These are phyloP conservation scores for Tuctoria greenei DNA, from an alignment of 176 grass and related monocot genomes.

Conservation along the genomic window DNA sequence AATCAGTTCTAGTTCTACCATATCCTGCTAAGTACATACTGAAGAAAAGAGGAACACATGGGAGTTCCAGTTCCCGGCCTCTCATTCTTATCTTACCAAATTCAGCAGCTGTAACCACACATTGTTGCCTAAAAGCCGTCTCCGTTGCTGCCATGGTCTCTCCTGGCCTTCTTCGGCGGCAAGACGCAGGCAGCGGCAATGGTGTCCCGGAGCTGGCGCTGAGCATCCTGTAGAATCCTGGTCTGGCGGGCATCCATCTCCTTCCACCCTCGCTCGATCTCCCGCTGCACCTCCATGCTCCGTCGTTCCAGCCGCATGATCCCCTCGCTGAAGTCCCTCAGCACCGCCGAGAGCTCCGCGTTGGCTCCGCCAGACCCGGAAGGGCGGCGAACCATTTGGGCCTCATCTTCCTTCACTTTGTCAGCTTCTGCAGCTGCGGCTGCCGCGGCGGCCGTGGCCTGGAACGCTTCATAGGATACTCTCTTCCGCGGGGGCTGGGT, in stretches of 20 bases:
- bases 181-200: constrained; percentile 30
- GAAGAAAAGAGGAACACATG: constrained; percentile 6
- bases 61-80: background rate
- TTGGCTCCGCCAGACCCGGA: background rate
- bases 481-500: constrained; percentile 52
- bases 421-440: constrained; percentile 12
- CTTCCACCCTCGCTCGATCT: constrained; percentile 76
- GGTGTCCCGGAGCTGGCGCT: constrained; percentile 53
- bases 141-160: constrained; percentile 42
- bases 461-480: constrained; percentile 46
- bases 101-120: constrained; percentile 4
- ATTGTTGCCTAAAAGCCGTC: constrained; percentile 25
- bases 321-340: constrained; percentile 65
- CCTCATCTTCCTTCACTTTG: constrained; percentile 48
- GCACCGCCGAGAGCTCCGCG: constrained; percentile 39
- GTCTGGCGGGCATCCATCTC: constrained; percentile 64
- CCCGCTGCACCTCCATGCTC: constrained; percentile 71
- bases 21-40: constrained; percentile 29
- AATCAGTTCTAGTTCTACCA: constrained; percentile 41
- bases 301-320: constrained; percentile 74
- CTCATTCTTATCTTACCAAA: constrained; percentile 18
- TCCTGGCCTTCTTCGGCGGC: constrained; percentile 68
- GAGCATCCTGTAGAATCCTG: constrained; percentile 63
- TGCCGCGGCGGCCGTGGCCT: background rate
- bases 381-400: background rate